Percentiles rank a stretch among this genome's conserved stretches.
phyloP scores from a whole-genome alignment of 2,329 filamentous ascomycete species.

The Biscogniauxia marginata region DNA sequence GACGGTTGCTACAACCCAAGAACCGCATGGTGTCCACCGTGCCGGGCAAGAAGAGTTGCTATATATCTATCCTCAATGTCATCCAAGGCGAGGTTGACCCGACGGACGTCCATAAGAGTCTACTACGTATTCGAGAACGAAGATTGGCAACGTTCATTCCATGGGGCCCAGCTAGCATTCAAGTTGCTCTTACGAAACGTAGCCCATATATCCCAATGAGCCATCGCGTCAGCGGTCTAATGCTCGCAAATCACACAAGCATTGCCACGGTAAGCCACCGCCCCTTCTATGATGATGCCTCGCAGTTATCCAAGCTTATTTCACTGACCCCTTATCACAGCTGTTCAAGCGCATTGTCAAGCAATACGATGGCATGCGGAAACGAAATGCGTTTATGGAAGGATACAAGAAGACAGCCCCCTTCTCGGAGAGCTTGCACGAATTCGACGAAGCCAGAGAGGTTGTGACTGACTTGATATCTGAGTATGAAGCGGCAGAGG shows the following conservation, averaged over 20 bases:
- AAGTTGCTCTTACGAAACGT: constrained; percentile 93
- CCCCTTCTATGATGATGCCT: background rate
- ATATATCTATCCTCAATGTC: constrained; percentile 98
- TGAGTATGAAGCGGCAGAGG: constrained; percentile 95
- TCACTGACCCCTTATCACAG: constrained; percentile 33
- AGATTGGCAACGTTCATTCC: constrained; percentile 95
- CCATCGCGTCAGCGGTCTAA: constrained; percentile 91
- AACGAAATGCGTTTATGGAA: constrained; percentile 95
- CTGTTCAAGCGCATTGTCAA: constrained; percentile 91
- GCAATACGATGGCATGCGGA: constrained; percentile 91
- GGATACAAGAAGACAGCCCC: constrained; percentile 94
- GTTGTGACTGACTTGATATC: constrained; percentile 88
- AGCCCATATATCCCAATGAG: constrained; percentile 94
- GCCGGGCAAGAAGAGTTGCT: constrained; percentile 95
- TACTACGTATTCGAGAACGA: constrained; percentile 92
- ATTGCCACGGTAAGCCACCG: constrained; percentile 72
- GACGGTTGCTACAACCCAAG: constrained; percentile 90
- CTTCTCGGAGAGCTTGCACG: constrained; percentile 85
- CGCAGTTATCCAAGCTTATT: background rate
- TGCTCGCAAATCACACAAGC: constrained; percentile 97
- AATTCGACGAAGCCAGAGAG: constrained; percentile 92
- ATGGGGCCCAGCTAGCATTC: constrained; percentile 96
- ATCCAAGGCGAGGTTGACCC: constrained; percentile 98
- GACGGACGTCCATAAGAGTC: constrained; percentile 96
- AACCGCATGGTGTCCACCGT: constrained; percentile 98